These are phyloP conservation scores for Ogataea paraovalis DNA, from an alignment of 805 yeast species.

Conservation along the genomic window DNA sequence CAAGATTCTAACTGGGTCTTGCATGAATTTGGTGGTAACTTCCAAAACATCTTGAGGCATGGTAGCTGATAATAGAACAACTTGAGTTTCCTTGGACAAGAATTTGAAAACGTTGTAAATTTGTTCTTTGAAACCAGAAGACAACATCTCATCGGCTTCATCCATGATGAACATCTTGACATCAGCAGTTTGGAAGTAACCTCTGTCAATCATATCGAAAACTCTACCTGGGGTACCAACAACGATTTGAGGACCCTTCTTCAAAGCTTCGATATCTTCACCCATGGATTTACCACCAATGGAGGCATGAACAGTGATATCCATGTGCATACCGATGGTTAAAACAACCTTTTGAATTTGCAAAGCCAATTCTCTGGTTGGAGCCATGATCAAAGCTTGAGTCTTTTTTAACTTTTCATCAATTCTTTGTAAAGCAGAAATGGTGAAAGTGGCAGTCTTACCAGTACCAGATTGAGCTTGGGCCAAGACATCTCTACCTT, in stretches of 20 bases:
- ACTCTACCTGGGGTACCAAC: conserved; percentile 99
- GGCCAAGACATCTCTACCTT: conserved; percentile 93
- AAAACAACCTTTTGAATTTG: conserved; percentile 89
- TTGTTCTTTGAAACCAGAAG: conserved; percentile 93
- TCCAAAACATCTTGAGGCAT: conserved; percentile 88
- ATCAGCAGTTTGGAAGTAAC: conserved; percentile 66
- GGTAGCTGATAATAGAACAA: conserved; percentile 93
- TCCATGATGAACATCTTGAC: conserved; percentile 87
- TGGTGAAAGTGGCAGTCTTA: conserved; percentile 96
- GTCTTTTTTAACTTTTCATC: conserved; percentile 68
- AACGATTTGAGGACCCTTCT: conserved; percentile 79
- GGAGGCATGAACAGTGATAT: conserved; percentile 82
- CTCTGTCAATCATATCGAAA: conserved; percentile 82
- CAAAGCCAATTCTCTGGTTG: conserved; percentile 93
- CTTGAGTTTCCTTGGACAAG: conserved; percentile 83
- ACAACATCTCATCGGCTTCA: conserved; percentile 94
- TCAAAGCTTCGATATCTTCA: conserved; percentile 73
- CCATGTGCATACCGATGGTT: conserved; percentile 84
- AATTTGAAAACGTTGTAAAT: conserved; percentile 86
- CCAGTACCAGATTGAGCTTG: conserved; percentile 99
- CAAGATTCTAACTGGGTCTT: conserved; percentile 87
- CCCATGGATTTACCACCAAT: conserved; percentile 89
- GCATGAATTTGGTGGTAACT: conserved; percentile 87
- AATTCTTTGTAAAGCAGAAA: conserved; percentile 84
- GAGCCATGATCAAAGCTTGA: conserved; percentile 89